Evolutionary conservation across 805 yeast genomes (phyloP).

Genomic region (Ogataea philodendri): DNA sequence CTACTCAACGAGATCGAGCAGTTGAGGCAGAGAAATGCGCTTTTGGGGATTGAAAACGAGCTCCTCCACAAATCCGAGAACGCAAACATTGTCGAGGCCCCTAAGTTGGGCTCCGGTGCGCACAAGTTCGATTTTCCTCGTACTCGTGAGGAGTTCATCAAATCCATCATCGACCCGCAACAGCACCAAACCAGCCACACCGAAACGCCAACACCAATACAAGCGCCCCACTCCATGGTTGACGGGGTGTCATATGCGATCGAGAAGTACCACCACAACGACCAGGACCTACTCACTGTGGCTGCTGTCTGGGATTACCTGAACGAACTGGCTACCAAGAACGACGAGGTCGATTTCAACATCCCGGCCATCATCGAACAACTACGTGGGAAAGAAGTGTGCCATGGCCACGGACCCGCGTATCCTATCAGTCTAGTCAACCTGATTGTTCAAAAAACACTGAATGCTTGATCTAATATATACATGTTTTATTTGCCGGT

Average conservation of each 20-base stretch:
- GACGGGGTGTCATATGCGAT: slow-evolving; percentile 11
- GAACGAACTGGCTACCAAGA: slow-evolving; percentile 44
- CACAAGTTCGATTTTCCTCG: slow-evolving; percentile 25
- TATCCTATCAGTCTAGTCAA: slow-evolving; percentile 48
- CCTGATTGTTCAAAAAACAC: slow-evolving; percentile 29
- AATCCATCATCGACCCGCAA: slow-evolving; percentile 24
- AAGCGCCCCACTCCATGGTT: slow-evolving; percentile 3
- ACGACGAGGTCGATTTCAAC: slow-evolving; percentile 51
- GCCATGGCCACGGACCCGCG: slow-evolving; percentile 81
- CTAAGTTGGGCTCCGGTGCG: not conserved
- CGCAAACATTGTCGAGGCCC: not conserved
- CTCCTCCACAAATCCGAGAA: slow-evolving; percentile 37
- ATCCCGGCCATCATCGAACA: slow-evolving; percentile 54
- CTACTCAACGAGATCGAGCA: slow-evolving; percentile 41
- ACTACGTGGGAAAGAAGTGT: slow-evolving; percentile 65
- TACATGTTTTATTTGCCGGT: slow-evolving; percentile 2
- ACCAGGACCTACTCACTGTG: slow-evolving; percentile 56
- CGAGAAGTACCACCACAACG: slow-evolving; percentile 27
- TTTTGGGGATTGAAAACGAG: slow-evolving; percentile 63
- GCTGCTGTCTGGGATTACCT: slow-evolving; percentile 86
- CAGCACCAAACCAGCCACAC: too few species aligned
- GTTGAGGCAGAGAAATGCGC: slow-evolving; percentile 50
- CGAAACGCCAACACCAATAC: too few species aligned
- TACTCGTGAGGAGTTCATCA: slow-evolving; percentile 28
- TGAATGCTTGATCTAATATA: slow-evolving; percentile 3